Evolutionary conservation across 1,284 basidiomycete genomes (phyloP).

Genomic region (Melampsora larici-populina): DNA sequence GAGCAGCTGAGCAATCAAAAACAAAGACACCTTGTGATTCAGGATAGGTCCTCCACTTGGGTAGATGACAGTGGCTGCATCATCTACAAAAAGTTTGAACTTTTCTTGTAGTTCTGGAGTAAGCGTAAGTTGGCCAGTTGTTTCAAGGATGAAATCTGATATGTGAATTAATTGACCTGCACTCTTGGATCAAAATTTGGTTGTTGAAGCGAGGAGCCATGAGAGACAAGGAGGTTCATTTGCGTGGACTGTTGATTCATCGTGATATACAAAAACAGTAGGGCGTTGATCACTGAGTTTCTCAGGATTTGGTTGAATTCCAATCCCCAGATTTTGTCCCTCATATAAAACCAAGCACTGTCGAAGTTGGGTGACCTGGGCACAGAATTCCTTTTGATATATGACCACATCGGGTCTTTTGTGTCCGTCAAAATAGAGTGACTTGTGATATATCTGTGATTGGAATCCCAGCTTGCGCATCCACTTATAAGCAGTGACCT

Average conservation of each 20-base stretch:
- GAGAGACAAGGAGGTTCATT: constrained; percentile 5
- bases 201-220: constrained; percentile 6
- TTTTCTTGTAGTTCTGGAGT: neutral
- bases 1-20: constrained; percentile 17
- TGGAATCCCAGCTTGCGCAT: constrained; percentile 13
- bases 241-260: constrained; percentile 26
- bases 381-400: neutral
- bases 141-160: constrained; percentile 14
- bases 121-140: neutral
- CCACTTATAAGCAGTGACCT: neutral
- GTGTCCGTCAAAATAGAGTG: constrained; percentile 25
- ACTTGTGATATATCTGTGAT: constrained; percentile 6
- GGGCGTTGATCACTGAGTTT: neutral
- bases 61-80: constrained; percentile 15
- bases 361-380: neutral
- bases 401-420: constrained; percentile 2
- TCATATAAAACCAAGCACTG: constrained; percentile 4
- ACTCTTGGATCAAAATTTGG: constrained; percentile 18
- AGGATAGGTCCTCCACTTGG: constrained; percentile 3
- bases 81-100: neutral
- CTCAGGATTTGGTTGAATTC: neutral
- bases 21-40: too few species aligned
- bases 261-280: constrained; percentile 12
- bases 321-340: neutral
- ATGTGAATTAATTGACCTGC: constrained; percentile 17